Evolutionary conservation across 768 basidiomycete species (phyloP).

Genomic region (Tylopilus intermedius): DNA sequence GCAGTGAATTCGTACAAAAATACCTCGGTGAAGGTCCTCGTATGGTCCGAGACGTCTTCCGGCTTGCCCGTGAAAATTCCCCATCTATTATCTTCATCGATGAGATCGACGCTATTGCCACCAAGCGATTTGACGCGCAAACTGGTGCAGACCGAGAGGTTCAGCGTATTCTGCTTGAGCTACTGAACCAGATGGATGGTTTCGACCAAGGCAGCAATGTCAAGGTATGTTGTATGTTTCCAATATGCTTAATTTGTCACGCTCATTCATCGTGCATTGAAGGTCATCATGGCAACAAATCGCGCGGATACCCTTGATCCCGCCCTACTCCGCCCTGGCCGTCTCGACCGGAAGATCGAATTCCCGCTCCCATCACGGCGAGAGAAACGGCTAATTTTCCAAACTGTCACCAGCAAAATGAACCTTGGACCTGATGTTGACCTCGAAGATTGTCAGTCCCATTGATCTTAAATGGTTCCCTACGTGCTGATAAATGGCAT

Average conservation of each 20-base stretch:
- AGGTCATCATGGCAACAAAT: constrained; percentile 99
- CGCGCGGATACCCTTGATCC: constrained; percentile 97
- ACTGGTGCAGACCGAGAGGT: constrained; percentile 99
- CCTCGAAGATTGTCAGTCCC: constrained; percentile 86
- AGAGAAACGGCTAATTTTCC: constrained; percentile 96
- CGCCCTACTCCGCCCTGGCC: constrained; percentile 93
- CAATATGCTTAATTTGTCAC: neutral
- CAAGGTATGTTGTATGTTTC: constrained; percentile 53
- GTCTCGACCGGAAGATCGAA: constrained; percentile 97
- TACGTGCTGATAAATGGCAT: constrained; percentile 6
- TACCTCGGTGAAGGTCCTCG: constrained; percentile 98
- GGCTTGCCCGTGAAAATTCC: constrained; percentile 93
- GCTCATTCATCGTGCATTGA: neutral
- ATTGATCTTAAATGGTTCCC: constrained; percentile 6
- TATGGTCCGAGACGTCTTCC: constrained; percentile 99
- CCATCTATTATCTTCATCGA: constrained; percentile 99
- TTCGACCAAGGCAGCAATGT: constrained; percentile 99
- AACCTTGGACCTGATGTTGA: constrained; percentile 97
- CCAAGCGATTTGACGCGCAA: constrained; percentile 98
- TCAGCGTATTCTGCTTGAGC: constrained; percentile 93
- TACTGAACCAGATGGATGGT: constrained; percentile 99
- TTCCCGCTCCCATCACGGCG: constrained; percentile 92
- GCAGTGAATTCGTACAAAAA: constrained; percentile 98
- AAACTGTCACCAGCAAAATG: constrained; percentile 96
- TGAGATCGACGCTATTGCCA: constrained; percentile 97